Evolutionary conservation across 2,329 filamentous ascomycete species (phyloP).

Genomic region (Lachnellula cervina): DNA sequence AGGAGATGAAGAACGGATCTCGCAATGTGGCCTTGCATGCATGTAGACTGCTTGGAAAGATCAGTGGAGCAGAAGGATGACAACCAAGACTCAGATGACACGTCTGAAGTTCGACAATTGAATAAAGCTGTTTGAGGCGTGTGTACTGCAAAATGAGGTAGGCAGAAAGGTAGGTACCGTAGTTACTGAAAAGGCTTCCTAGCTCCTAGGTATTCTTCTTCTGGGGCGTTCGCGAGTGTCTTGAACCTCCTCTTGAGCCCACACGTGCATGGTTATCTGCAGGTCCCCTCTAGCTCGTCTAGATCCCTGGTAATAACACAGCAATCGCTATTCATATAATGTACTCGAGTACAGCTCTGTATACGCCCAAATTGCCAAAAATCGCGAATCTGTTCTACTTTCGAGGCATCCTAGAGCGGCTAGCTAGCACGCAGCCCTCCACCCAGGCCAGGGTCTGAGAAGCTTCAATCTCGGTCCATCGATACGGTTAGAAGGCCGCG

Average conservation of each 20-base stretch:
- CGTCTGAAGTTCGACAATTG: background rate
- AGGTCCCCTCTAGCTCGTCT: slow-evolving; percentile 6
- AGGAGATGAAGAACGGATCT: background rate
- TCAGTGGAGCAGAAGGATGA: background rate
- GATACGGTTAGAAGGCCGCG: background rate
- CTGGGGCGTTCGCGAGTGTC: background rate
- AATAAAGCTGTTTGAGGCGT: background rate
- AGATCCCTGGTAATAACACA: slow-evolving; percentile 13
- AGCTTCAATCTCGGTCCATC: background rate
- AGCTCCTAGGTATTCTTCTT: background rate
- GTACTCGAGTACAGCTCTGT: too few species aligned
- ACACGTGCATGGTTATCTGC: slow-evolving; percentile 3
- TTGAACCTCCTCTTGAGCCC: background rate
- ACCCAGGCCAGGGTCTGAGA: background rate
- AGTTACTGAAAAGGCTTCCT: too few species aligned
- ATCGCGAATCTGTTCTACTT: slow-evolving; percentile 10
- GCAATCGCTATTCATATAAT: slow-evolving; percentile 11
- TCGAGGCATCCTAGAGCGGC: background rate
- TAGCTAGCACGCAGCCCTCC: background rate
- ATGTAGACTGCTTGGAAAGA: background rate
- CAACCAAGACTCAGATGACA: background rate
- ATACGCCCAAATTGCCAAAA: too few species aligned
- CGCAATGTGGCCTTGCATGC: too few species aligned
- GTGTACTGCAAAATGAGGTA: background rate
- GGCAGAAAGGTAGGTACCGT: background rate